These are phyloP conservation scores for Phytopythium chamaehyphon DNA, from an alignment of 352 stramenopile species.

Conservation along the genomic window DNA sequence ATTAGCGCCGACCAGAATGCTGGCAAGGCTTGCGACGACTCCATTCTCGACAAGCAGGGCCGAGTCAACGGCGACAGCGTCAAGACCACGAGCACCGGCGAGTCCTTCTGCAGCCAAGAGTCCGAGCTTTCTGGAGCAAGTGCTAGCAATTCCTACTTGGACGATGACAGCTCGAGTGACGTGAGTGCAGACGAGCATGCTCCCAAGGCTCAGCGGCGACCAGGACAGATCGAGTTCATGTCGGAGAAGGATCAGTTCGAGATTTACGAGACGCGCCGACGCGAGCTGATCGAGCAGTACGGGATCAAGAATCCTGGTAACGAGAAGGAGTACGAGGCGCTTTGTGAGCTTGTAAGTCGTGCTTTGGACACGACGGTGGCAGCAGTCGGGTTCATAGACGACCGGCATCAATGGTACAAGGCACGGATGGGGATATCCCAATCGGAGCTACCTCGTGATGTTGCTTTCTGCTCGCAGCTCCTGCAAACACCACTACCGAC, in stretches of 20 bases:
- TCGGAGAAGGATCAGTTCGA: constrained; percentile 35
- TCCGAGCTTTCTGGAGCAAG: constrained; percentile 31
- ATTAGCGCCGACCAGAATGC: constrained; percentile 13
- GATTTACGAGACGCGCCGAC: constrained; percentile 40
- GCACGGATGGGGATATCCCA: constrained; percentile 66
- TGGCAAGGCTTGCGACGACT: constrained; percentile 5
- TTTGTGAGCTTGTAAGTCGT: constrained; percentile 65
- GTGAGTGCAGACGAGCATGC: constrained; percentile 19
- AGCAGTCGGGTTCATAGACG: constrained; percentile 63
- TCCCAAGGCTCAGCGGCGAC: constrained; percentile 7
- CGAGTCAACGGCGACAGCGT: constrained; percentile 26
- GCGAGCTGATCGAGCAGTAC: constrained; percentile 38
- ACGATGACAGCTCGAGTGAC: constrained; percentile 26
- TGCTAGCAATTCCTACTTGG: constrained; percentile 29
- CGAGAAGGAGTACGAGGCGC: constrained; percentile 64
- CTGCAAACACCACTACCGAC: constrained; percentile 44
- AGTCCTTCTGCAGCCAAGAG: constrained; percentile 32
- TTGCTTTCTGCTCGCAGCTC: constrained; percentile 63
- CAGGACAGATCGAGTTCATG: constrained; percentile 35
- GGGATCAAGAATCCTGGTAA: constrained; percentile 35
- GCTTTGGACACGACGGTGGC: constrained; percentile 58
- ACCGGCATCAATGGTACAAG: constrained; percentile 68
- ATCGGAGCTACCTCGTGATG: constrained; percentile 47
- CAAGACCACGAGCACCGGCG: constrained; percentile 25
- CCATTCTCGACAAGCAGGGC: constrained; percentile 10